Evolutionary conservation across 495 filamentous ascomycete genomes (phyloP), one percentile per base, ranked within the genome.

Genomic region (Lepraria neglecta): DNA sequence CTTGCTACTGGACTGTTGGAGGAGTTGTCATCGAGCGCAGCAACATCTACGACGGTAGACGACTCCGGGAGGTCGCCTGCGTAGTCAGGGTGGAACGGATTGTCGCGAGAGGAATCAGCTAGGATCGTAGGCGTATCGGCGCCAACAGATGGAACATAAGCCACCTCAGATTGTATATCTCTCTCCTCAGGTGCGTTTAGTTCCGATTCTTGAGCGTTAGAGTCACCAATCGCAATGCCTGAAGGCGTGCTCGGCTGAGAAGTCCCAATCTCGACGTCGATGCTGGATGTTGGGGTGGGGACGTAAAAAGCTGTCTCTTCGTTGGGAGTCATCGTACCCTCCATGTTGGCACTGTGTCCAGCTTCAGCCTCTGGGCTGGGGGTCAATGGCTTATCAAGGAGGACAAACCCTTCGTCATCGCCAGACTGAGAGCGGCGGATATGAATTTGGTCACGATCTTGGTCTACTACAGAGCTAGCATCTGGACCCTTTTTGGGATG

Each of bases 21-120:
- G 38, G 19, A 40, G 27, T 28, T 17, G 21, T 21, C 15, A 9
- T 28, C n/a, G 12, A 30, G 21, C 38, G 11, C 19, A n/a, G 40
- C 7, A n/a, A 15, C 35, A 46, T 21, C 19, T 24, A 30, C 28
- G 43, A 28, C 45, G 19, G 28, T 14, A 31, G 27, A 35, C 1
- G 12, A 17, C 15, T 56, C 42, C 1, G 58, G 58, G 21, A 57
- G 42, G 17, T 48, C 58, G 43, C 63, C 58, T 50, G 33, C 33
- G 28, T 61, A 65, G 11, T 61, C 58, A 17, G 51, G 52, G 15
- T 58, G 58, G 44, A 61, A 65, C 3, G 63, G 58, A 14, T 61
- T 65, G 43, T 61, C 33, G 12, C 40, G 35, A 33, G 43, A 3
- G n/a, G 19, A 4, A 3, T 46, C 51, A 5, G 4, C 19, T 17